A percentile compares a stretch with the other conserved stretches of the same genome.
These are phyloP conservation scores for Penicillium sp. DNA, from an alignment of 2,329 filamentous ascomycete genomes.

Conservation along the genomic window DNA sequence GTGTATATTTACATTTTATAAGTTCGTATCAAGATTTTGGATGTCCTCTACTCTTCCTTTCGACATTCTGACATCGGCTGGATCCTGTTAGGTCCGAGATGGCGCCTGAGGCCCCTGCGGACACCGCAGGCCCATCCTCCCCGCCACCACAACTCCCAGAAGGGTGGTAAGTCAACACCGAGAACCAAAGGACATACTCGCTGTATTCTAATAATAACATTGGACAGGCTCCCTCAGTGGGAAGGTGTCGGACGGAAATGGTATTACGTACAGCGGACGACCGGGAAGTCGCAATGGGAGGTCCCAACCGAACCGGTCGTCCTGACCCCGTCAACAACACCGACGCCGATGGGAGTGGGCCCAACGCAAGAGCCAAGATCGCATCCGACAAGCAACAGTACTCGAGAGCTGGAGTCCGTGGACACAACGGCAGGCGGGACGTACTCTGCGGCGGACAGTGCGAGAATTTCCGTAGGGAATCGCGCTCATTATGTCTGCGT, in stretches of 20 bases:
- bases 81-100: slow-evolving; percentile 13
- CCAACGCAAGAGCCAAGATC: slow-evolving; percentile 25
- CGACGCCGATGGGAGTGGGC: slow-evolving; percentile 26
- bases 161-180: slow-evolving; percentile 32
- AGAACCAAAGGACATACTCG: background rate
- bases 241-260: slow-evolving; percentile 37
- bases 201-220: background rate
- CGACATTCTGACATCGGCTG: background rate
- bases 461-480: slow-evolving; percentile 28
- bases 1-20: background rate
- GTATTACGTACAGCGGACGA: slow-evolving; percentile 41
- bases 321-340: slow-evolving; percentile 34
- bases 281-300: slow-evolving; percentile 40
- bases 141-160: slow-evolving; percentile 37
- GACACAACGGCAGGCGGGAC: slow-evolving; percentile 12
- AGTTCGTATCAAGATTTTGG: background rate
- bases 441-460: slow-evolving; percentile 15
- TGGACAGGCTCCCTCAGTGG: slow-evolving; percentile 39
- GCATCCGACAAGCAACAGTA: slow-evolving; percentile 22
- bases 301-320: slow-evolving; percentile 40
- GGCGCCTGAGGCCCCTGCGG: slow-evolving; percentile 31
- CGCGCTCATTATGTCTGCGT: slow-evolving; percentile 19
- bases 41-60: background rate
- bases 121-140: slow-evolving; percentile 38
- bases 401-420: slow-evolving; percentile 7